Evolutionary conservation across 176 grass and related monocot species (phyloP), one percentile per base, ranked within the genome.

Genomic region (Miscanthus lutarioriparius): DNA sequence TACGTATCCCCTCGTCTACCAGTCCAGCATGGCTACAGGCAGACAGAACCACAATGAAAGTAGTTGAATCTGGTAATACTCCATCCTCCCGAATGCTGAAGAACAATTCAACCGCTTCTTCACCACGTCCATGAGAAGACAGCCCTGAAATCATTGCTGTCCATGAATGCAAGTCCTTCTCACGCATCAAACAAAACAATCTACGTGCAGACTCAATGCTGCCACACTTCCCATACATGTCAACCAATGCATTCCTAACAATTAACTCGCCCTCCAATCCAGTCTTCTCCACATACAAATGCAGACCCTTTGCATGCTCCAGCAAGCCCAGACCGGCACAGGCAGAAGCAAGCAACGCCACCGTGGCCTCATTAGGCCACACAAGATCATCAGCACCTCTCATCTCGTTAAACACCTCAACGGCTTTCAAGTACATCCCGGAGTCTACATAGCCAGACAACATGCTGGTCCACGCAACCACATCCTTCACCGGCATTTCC

Each of bases 21-120:
- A 95, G 80, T 65, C 93, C 93, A 84, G 90, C 79, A 83, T 90
- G 93, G 76, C 93, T 95, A 48, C 93, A 92, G 64, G 93, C 93
- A 78, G 90, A 90, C 7, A 95, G 88, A 83, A 92, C 85, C 10
- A 72, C 82, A 13, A 95, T 39, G 13, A 95, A 92, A 49, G 90
- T 92, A 53, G 90, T 95, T 0, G 90, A 90, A 75, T 95, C 93
- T 0, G 90, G 90, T 41, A 65, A 12, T 16, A 87, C 68, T 78
- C 83, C 76, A 4, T 10, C 61, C 59, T 78, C 70, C 32, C 7
- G n/a, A 88, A 92, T 92, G 56, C 83, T 41, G 2, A 85, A 82
- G 28, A 88, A 95, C 59, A 84, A 64, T 35, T 69, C 56, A 69
- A 90, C 82, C 0, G 85, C 85, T 39, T 95, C 90, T 59, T 77